Base-by-base conservation (phyloP, 1,139 yeast genomes). In the Hemisphaericaspora lyxosophila region DNA sequence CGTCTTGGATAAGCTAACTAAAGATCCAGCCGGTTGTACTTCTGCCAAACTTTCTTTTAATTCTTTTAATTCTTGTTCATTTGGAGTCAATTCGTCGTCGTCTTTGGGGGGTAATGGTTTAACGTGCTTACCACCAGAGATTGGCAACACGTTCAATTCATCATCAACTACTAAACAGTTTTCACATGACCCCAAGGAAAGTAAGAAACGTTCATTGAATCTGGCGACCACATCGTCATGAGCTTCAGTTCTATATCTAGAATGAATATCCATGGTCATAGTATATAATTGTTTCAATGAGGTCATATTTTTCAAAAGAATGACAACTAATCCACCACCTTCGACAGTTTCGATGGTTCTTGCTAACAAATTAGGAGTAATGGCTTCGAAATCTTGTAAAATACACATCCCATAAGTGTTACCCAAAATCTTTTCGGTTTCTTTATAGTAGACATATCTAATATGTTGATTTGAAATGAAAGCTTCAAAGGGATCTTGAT, bases 361-460 rank as follows among this genome's bases (percentile, higher is more conserved):
- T 2, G 99, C 99, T 52, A 92, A 75, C 54, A 92, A 75, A 60
- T 92, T 92, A 19, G 99, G 98, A 7, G 98, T 92, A 43, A 92
- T 67, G 4, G 94, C 98, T 64, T 92, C 99, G 54, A 92, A 92
- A 62, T 92, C 98, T 63, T 92, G 98, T 49, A 92, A 72, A 43
- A 92, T 85, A 66, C 96, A 87, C 97, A 90, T 92, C 43, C 98
- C 98, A 57, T 88, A 92, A 0, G 99, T 92, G 64, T 92, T 90
- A 72, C 99, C 99, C 54, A 92, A 75, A 53, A 92, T 88, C 59
- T 90, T 90, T 50, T 94, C 98, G 1, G 97, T 88, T 60, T 94
- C 98, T 60, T 92, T 92, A 66, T 94, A 92, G 69, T 90, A 92
- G 27, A 88, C 96, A 55, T 92, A 94, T 62, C 97, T 79, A 51